These are phyloP conservation scores for Bruguiera sexangula DNA, from an alignment of 345 rosid species.

Conservation along the genomic window DNA sequence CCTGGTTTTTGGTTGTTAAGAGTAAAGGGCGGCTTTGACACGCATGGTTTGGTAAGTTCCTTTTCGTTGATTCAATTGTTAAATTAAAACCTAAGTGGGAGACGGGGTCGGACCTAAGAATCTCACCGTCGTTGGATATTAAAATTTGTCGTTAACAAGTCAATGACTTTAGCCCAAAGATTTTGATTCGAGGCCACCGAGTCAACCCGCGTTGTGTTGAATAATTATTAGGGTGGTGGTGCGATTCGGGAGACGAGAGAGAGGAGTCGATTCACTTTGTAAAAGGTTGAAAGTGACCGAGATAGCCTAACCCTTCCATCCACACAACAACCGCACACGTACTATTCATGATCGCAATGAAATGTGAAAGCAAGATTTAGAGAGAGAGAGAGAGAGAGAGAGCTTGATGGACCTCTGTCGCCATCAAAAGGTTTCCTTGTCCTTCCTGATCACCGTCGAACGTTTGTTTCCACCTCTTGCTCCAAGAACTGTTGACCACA, in stretches of 20 bases:
- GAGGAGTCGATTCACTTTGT: conserved; percentile 25
- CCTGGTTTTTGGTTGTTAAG: too few species aligned
- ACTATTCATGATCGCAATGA: conserved; percentile 23
- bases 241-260: not conserved
- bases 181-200: too few species aligned
- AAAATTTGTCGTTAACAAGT: too few species aligned
- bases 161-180: too few species aligned
- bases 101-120: too few species aligned
- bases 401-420: not conserved
- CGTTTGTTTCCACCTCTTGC: too few species aligned
- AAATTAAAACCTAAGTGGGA: too few species aligned
- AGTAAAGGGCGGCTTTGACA: too few species aligned
- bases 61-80: too few species aligned
- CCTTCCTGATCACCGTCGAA: not conserved
- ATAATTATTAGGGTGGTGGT: not conserved
- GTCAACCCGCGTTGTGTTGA: not conserved
- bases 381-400: not conserved
- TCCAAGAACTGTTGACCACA: too few species aligned
- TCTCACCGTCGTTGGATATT: too few species aligned
- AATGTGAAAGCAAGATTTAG: conserved; percentile 5
- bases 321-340: conserved; percentile 47
- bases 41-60: too few species aligned
- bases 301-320: conserved; percentile 33
- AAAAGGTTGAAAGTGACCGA: conserved; percentile 62
- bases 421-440: not conserved